Base-by-base conservation (phyloP, 768 basidiomycete species). In the Fomitopsis pulvina region DNA sequence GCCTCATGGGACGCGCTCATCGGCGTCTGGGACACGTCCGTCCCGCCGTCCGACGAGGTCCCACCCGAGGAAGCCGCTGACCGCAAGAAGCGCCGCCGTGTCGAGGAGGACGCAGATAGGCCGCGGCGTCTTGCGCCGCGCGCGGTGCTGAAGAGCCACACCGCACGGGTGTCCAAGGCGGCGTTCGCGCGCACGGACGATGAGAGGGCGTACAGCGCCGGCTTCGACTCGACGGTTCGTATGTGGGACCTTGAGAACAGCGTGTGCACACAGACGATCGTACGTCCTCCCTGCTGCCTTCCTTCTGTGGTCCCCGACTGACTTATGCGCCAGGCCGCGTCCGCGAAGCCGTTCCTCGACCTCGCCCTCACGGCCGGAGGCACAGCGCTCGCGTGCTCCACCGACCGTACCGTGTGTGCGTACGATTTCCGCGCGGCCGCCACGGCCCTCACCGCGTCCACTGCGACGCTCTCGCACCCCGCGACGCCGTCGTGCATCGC, bases 191-290 rank as follows among this genome's bases (percentile, higher is more conserved):
- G 63, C 34, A 48, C 34, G 2, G 56, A 57, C 32, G 72, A 34
- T 38, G 20, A 54, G 45, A 62, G 54, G 49, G 92, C 83, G 25
- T 80, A 82, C 54, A 91, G 87, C 57, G 85, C 84, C 60, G 88
- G 90, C 0, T 90, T 91, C 61, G 94, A 96, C 66, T 95, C 93
- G 25, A 91, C 91, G 0, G 81, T 97, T 4, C 75, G 92, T 21
- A 70, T 75, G 2, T 99, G 95, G 95, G 92, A 96, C 60, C 72
- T 85, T 2, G 86, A 90, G 57, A 76, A 71, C 32, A 91, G 87
- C 2, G 67, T 90, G 4, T 92, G 86, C 52, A 71, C 74, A 0
- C 63, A 76, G 39, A 89, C 87, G 0, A 80, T 88, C 40, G 87
- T 90, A 55, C 52, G 83, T 71, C 32, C 9, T 10, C 47, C 41